Evolutionary conservation across 163 green algal genomes (phyloP), one percentile per base, ranked within the genome.

Genomic region (Chlamydomonas reinhardtii): DNA sequence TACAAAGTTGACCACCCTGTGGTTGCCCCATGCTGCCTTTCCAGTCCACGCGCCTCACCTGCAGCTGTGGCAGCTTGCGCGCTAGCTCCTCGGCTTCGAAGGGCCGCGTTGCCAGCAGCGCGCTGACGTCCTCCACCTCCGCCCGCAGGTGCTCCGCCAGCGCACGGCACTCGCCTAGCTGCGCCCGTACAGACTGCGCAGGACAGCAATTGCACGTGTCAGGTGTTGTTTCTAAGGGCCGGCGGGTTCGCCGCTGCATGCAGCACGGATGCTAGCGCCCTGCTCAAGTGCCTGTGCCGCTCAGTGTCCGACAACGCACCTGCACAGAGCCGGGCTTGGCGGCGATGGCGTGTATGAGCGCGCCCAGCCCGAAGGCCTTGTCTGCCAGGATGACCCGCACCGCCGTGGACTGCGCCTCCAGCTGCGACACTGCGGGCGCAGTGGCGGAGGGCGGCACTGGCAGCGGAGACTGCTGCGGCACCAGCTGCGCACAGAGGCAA

Each of bases 371-470:
- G 27, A 81, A 86, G 27, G 48, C 80, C 70, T 80, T 79, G 69
- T 86, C 80, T 17, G 71, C 80, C 27, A 86, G 59, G 70, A 86
- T 86, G 70, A 86, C 80, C 12, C 80, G 80, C 54, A 86, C 71
- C 0, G 80, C 80, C 27, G 80, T 86, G 56, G 80, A 80, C 39
- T 86, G 80, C 34, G 80, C 80, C 35, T 86, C 80, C 80, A 86
- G 54, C 59, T 86, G 80, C 56, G 56, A 74, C 4, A 72, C 73
- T 17, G 80, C 80, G 29, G 80, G 80, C n/a, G 80, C 70, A 2
- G 80, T 86, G 70, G 80, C 70, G 80, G 78, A 69, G 27, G 78
- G 70, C n/a, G 80, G 56, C 71, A 15, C 16, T 16, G 24, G 71
- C 34, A 14, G 56, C 5, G 80, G 80, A 19, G 20, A 2, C 70